Evolutionary conservation across 441 rosid species (phyloP).

Genomic region (Adansonia grandidieri): DNA sequence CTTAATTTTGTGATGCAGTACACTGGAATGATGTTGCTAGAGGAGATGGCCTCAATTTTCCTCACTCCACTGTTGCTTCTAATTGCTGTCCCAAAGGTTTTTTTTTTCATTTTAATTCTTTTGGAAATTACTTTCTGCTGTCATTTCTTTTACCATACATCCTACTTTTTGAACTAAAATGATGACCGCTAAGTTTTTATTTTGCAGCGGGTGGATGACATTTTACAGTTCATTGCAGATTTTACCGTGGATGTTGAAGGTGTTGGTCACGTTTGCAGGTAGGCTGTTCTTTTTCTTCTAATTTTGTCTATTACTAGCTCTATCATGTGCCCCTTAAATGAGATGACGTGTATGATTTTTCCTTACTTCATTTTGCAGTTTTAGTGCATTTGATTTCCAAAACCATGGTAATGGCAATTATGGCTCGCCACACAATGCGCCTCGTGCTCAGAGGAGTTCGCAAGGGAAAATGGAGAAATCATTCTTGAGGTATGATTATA

Average conservation of each 20-base stretch:
- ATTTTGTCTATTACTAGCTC: conserved; percentile 1
- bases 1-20: conserved; percentile 54
- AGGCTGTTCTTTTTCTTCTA: conserved; percentile 13
- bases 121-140: conserved; percentile 16
- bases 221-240: conserved; percentile 79
- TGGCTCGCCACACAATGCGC: conserved; percentile 67
- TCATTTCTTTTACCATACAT: not conserved
- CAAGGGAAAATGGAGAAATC: conserved; percentile 99
- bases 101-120: conserved; percentile 17
- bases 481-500: conserved; percentile 68
- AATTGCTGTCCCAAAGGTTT: conserved; percentile 88
- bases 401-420: conserved; percentile 85
- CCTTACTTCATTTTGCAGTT: conserved; percentile 51
- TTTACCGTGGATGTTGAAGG: conserved; percentile 87
- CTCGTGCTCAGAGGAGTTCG: conserved; percentile 68
- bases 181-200: conserved; percentile 23
- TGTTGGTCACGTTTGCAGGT: conserved; percentile 98
- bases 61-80: conserved; percentile 88
- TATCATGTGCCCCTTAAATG: conserved; percentile 11
- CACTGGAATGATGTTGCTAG: conserved; percentile 93
- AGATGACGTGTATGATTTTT: conserved; percentile 7
- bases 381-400: conserved; percentile 82
- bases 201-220: conserved; percentile 91
- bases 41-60: conserved; percentile 97
- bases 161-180: conserved; percentile 22